These are phyloP conservation scores for Metschnikowia baotianmanensis DNA, from an alignment of 805 yeast genomes.

Conservation along the genomic window DNA sequence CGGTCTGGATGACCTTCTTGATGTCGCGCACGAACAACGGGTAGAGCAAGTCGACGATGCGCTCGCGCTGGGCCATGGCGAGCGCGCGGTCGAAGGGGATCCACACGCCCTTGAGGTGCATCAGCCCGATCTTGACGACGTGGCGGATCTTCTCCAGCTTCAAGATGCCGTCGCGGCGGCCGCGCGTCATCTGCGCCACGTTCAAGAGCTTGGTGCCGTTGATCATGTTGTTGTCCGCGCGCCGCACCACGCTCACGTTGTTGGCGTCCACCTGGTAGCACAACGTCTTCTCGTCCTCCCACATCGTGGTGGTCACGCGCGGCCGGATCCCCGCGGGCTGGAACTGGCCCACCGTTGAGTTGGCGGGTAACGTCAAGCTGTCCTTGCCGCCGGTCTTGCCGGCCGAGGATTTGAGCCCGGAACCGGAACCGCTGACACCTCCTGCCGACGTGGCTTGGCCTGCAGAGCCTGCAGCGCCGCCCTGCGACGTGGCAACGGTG, in stretches of 20 bases:
- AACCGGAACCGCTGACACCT: too few species aligned
- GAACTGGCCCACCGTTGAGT: conserved; percentile 41
- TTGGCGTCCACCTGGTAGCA: conserved; percentile 86
- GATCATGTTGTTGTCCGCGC: conserved; percentile 83
- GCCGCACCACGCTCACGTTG: conserved; percentile 74
- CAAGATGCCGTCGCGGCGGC: conserved; percentile 79
- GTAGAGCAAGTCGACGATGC: conserved; percentile 40
- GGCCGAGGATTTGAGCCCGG: conserved; percentile 6
- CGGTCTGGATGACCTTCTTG: conserved; percentile 50
- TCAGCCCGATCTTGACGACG: conserved; percentile 82
- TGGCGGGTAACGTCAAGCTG: conserved; percentile 16
- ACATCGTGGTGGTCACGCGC: conserved; percentile 78
- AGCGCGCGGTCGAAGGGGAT: conserved; percentile 82
- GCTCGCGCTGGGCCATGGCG: conserved; percentile 78
- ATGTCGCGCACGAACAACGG: conserved; percentile 60
- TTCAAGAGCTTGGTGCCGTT: conserved; percentile 81
- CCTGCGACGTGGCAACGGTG: conserved; percentile 27
- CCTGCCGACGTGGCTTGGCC: conserved; percentile 1
- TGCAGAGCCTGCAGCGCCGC: conserved; percentile 14
- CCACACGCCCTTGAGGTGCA: conserved; percentile 91
- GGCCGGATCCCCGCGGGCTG: conserved; percentile 53
- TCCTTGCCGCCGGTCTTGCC: conserved; percentile 18
- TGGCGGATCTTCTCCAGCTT: conserved; percentile 74
- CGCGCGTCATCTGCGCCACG: conserved; percentile 85
- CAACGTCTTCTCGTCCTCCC: conserved; percentile 85